Evolutionary conservation across 176 grass and related monocot species (phyloP).

Genomic region (Oryza officinalis): DNA sequence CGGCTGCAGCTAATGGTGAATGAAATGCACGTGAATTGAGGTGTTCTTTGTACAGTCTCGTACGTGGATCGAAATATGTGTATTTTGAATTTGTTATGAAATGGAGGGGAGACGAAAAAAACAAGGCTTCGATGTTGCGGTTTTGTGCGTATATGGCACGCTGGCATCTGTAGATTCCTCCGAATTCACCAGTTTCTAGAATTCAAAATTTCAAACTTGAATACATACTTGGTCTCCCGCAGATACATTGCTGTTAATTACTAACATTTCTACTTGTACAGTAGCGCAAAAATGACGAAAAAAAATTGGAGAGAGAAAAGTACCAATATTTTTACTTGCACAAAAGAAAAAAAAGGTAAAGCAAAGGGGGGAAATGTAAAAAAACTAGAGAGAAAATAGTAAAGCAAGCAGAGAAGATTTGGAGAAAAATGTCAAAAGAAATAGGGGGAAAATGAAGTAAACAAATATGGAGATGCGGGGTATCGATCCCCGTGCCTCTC

Average conservation of each 20-base stretch:
- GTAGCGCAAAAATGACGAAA: too few relatives aligned
- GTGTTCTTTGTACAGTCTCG: background rate
- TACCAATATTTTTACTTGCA: too few relatives aligned
- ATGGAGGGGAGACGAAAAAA: background rate
- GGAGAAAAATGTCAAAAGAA: too few relatives aligned
- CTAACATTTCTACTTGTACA: too few relatives aligned
- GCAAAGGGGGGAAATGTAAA: too few relatives aligned
- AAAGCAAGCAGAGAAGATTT: too few relatives aligned
- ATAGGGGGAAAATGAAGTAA: too few relatives aligned
- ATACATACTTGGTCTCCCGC: background rate
- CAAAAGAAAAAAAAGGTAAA: too few relatives aligned
- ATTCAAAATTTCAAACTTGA: slow-evolving; percentile 25
- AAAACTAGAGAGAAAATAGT: too few relatives aligned
- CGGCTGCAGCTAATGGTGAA: background rate
- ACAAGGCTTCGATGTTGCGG: background rate
- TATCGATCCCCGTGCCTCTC: slow-evolving; percentile 92
- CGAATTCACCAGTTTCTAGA: slow-evolving; percentile 23
- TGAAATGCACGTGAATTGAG: background rate
- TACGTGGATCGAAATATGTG: background rate
- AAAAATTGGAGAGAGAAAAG: too few relatives aligned
- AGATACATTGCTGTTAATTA: background rate
- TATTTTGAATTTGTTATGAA: background rate
- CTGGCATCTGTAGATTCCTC: slow-evolving; percentile 32
- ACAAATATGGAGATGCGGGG: slow-evolving; percentile 60
- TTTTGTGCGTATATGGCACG: background rate